Conservation (phyloP, 208 protist species). For the Naegleria gruberi region DNA sequence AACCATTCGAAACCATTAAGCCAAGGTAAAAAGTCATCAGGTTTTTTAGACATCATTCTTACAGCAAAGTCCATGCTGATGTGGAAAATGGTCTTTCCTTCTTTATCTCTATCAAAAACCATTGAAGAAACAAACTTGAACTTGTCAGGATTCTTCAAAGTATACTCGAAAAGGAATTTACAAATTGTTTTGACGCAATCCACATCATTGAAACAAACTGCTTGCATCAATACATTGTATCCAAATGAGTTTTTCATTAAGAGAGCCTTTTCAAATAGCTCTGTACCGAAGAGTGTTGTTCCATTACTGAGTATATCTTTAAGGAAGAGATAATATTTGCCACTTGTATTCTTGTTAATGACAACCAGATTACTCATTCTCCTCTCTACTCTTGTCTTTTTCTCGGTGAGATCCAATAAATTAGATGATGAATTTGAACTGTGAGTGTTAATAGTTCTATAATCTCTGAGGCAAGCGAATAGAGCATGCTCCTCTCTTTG, state of each 20-base stretch:
- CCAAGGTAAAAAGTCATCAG: not conserved
- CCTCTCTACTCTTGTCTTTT: not conserved
- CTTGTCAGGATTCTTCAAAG: not conserved
- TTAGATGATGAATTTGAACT: not conserved
- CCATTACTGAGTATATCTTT: not conserved
- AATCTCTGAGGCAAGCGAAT: not conserved
- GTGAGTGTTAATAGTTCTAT: not conserved
- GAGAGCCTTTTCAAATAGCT: not conserved
- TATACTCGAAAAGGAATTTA: not conserved
- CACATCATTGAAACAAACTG: not conserved
- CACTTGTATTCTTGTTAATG: not conserved
- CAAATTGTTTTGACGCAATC: not conserved
- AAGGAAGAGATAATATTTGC: not conserved
- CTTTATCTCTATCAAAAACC: not conserved
- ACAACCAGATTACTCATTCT: not conserved
- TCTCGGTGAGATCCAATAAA: not conserved
- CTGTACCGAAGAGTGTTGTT: not conserved
- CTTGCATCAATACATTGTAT: not conserved
- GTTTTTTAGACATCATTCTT: not conserved
- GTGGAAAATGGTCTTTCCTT: not conserved
- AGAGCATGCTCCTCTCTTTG: not conserved
- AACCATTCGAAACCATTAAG: not conserved
- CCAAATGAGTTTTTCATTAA: not conserved
- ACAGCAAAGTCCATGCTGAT: not conserved
- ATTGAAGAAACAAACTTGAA: not conserved